Evolutionary conservation across 179 eudicot species (phyloP).

Genomic region (Silene coronaria): DNA sequence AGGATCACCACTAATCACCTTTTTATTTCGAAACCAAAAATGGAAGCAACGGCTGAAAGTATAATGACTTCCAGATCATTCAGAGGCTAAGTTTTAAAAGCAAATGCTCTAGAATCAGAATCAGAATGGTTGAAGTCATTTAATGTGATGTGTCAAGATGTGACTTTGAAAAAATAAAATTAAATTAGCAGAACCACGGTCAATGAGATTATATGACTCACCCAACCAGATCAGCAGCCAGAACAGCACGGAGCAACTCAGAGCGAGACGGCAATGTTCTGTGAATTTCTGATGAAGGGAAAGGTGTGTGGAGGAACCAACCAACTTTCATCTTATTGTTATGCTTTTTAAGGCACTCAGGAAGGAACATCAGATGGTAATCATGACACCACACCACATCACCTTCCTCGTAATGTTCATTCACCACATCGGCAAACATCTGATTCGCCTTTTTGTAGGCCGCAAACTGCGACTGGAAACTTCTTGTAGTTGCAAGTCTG

Average conservation of each 20-base stretch:
- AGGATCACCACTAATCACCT: background rate
- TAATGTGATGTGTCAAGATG: background rate
- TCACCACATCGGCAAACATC: slow-evolving; percentile 97
- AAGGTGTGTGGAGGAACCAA: slow-evolving; percentile 97
- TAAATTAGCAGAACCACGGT: too few relatives aligned
- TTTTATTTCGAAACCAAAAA: background rate
- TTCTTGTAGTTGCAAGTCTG: slow-evolving; percentile 88
- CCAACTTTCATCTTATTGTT: slow-evolving; percentile 90
- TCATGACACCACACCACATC: slow-evolving; percentile 99
- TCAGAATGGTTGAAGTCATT: background rate
- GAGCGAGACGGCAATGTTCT: slow-evolving; percentile 94
- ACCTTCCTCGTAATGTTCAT: slow-evolving; percentile 80
- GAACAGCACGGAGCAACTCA: slow-evolving; percentile 81
- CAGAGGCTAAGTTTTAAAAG: too few relatives aligned
- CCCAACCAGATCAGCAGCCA: slow-evolving; percentile 98
- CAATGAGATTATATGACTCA: slow-evolving; percentile 26
- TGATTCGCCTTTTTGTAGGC: slow-evolving; percentile 93
- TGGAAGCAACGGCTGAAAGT: background rate
- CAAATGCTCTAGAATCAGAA: too few relatives aligned
- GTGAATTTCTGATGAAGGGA: slow-evolving; percentile 96
- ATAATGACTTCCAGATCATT: background rate
- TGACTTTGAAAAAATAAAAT: background rate
- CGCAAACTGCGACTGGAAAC: slow-evolving; percentile 93
- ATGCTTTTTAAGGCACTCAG: slow-evolving; percentile 69
- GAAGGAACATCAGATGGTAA: slow-evolving; percentile 98